Evolutionary conservation across 2,329 filamentous ascomycete genomes (phyloP), one percentile per base, ranked within the genome.

Genomic region (Cladosporium cucumerinum): DNA sequence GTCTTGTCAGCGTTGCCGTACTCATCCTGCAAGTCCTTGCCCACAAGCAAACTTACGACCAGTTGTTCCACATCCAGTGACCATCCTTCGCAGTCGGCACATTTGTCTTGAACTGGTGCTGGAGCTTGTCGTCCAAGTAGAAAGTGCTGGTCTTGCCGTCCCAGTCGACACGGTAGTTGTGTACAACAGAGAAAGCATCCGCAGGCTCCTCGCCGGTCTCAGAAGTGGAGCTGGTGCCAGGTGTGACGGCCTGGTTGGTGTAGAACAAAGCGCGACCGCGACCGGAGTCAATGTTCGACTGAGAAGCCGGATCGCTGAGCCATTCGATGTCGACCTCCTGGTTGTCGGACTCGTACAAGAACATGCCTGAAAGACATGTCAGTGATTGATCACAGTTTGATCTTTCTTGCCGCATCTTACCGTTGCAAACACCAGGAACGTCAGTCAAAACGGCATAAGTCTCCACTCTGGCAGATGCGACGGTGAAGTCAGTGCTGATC

Each of bases 281-380:
- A 26, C 59, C 57, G 30, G 39, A 61, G 23, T 62, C 64, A 16
- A 66, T 54, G 57, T 70, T 71, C 21, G 66, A 60, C 16, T 60
- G 48, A 3, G 69, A 67, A 11, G 54, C 21, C 0, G 68, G 58
- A 39, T 71, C 66, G 54, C 59, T 67, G 2, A 72, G 62, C 66
- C 69, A 72, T 61, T 72, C 70, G 26, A 72, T 72, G 57, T 72
- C 69, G 12, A 64, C 66, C 57, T 72, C 70, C 48, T 72, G 69
- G 21, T 51, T 66, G 28, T 70, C 65, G 26, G 57, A 58, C 25
- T 66, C 52, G 54, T 70, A 71, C 30, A 69, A 67, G 63, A 71
- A 72, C 59, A 70, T 66, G 32, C 68, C 68, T 69, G 48, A 26
- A 32, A 30, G n/a, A 6, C 12, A 21, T 23, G 18, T 55, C 12